A percentile compares a stretch with the other conserved stretches of the same genome.
phyloP scores from a whole-genome alignment of 495 filamentous ascomycete genomes.

The Aspergillus steynii region DNA sequence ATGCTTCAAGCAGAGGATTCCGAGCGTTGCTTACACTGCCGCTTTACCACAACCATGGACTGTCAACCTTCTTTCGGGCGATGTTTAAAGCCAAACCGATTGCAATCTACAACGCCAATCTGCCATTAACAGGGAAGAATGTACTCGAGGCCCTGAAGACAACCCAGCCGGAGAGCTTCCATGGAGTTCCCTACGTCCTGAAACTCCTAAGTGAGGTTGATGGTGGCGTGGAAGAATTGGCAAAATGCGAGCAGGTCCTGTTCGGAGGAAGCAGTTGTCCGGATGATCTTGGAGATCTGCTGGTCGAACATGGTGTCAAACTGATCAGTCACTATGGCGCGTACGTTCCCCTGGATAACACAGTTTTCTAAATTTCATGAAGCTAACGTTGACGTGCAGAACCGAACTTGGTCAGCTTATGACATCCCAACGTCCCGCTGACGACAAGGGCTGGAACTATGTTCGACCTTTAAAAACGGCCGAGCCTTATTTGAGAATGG shows the following conservation, averaged over 20 bases:
- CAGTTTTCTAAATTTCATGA: not conserved
- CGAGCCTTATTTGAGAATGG: constrained; percentile 47
- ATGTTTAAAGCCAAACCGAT: constrained; percentile 47
- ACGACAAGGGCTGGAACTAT: constrained; percentile 66
- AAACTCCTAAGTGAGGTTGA: constrained; percentile 52
- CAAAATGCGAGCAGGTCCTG: constrained; percentile 43
- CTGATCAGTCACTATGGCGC: constrained; percentile 52
- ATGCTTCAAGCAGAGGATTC: constrained; percentile 32
- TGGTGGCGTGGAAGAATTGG: constrained; percentile 45
- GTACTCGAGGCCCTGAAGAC: constrained; percentile 46
- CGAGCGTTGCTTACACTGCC: constrained; percentile 51
- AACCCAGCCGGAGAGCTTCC: constrained; percentile 47
- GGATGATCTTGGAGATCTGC: constrained; percentile 54
- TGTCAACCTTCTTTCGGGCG: constrained; percentile 43
- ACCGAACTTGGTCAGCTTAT: constrained; percentile 59
- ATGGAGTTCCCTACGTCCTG: constrained; percentile 55
- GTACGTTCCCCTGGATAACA: constrained; percentile 6
- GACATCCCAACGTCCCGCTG: constrained; percentile 44
- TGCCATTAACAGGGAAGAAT: constrained; percentile 52
- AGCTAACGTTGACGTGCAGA: constrained; percentile 5
- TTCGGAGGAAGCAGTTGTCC: constrained; percentile 55
- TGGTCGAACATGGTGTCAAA: constrained; percentile 53
- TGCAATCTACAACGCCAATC: constrained; percentile 47
- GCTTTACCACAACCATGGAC: constrained; percentile 51
- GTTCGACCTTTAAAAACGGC: constrained; percentile 44